Evolutionary conservation across 345 rosid species (phyloP).

Genomic region (Linum lewisii): DNA sequence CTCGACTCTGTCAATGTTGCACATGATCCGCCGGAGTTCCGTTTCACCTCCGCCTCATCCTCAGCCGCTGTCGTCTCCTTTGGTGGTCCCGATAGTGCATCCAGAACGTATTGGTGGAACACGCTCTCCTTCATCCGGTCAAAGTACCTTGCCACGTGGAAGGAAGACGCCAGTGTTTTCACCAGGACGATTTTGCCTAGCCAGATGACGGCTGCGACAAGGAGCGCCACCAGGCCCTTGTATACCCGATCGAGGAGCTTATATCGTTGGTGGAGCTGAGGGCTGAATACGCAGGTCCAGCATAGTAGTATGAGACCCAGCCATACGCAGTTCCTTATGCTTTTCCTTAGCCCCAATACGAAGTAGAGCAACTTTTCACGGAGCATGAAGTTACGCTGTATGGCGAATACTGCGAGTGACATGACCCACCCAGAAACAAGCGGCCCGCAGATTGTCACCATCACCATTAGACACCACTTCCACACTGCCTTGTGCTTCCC

Average conservation of each 20-base stretch:
- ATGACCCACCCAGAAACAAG: constrained; percentile 1
- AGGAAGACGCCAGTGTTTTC: not conserved
- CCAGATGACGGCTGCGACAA: not conserved
- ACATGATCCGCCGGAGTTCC: not conserved
- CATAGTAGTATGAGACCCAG: not conserved
- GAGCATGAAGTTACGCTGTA: not conserved
- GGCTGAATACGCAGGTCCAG: not conserved
- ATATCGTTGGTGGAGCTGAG: not conserved
- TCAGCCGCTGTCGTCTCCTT: not conserved
- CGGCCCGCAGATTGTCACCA: constrained; percentile 1
- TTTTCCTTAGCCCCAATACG: not conserved
- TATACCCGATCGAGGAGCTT: not conserved
- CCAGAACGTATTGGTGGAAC: not conserved
- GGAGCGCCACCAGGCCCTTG: not conserved
- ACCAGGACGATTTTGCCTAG: not conserved
- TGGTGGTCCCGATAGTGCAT: not conserved
- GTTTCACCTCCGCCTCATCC: not conserved
- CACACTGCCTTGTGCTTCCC: not conserved
- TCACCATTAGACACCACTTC: constrained; percentile 1
- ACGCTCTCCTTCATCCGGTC: constrained; percentile 2
- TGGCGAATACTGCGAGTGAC: not conserved
- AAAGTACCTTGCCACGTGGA: not conserved
- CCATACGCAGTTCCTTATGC: not conserved
- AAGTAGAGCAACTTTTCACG: not conserved
- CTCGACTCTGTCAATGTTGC: not conserved